These are phyloP conservation scores for Lolium rigidum DNA, from an alignment of 176 grass and related monocot genomes.

Conservation along the genomic window DNA sequence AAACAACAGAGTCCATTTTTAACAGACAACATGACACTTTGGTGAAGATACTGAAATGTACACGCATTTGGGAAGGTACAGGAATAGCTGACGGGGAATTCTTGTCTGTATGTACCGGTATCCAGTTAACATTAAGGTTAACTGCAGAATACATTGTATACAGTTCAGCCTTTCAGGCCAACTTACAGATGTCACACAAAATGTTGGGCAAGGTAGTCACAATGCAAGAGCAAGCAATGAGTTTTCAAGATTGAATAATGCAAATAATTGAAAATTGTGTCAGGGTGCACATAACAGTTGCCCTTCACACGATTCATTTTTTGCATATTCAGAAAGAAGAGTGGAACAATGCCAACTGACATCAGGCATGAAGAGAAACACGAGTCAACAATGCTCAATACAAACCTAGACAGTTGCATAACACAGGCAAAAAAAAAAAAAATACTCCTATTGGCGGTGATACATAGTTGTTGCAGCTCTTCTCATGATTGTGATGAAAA, in stretches of 20 bases:
- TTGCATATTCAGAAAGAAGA: neutral
- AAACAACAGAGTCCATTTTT: neutral
- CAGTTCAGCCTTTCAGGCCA: neutral
- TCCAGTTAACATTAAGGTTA: neutral
- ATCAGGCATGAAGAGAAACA: neutral
- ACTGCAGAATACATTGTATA: neutral
- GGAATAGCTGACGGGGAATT: slow-evolving; percentile 25
- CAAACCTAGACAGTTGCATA: neutral
- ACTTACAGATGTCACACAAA: slow-evolving; percentile 19
- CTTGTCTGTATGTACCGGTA: neutral
- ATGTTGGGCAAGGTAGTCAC: neutral
- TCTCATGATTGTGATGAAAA: neutral
- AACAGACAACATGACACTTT: slow-evolving; percentile 15
- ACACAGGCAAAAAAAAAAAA: neutral
- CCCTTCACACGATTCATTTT: neutral
- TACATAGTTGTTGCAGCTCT: neutral
- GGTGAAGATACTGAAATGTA: neutral
- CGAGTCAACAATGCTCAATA: neutral
- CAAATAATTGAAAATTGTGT: neutral
- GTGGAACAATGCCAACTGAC: neutral
- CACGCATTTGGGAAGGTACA: slow-evolving; percentile 13
- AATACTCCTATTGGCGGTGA: neutral
- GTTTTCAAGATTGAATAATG: neutral
- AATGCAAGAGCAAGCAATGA: neutral
- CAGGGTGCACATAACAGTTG: neutral